These are phyloP conservation scores for Typha latifolia DNA, from an alignment of 176 grass and related monocot species.

Conservation along the genomic window DNA sequence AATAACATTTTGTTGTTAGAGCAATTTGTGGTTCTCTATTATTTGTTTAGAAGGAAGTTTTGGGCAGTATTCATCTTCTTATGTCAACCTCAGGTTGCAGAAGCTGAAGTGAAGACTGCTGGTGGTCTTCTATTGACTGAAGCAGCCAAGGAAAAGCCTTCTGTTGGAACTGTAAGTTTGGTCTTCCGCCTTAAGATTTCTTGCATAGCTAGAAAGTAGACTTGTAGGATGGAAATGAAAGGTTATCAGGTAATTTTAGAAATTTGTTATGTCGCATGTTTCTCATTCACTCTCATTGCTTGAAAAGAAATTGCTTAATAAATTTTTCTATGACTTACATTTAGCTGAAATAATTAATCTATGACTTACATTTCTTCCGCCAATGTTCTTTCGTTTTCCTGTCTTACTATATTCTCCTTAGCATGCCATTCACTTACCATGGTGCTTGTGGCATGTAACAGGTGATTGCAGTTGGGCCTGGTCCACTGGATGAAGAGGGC, in stretches of 20 bases:
- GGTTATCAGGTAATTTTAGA: not conserved
- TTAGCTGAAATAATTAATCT: not conserved
- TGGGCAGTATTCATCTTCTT: not conserved
- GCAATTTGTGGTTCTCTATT: no score
- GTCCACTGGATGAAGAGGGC: slow-evolving; percentile 57
- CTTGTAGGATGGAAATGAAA: not conserved
- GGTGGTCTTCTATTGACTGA: slow-evolving; percentile 78
- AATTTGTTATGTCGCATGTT: not conserved
- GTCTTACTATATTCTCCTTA: not conserved
- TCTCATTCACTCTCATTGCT: not conserved
- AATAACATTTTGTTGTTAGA: no score
- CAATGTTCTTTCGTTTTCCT: not conserved
- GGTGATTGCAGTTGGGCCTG: slow-evolving; percentile 65
- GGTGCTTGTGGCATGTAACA: not conserved
- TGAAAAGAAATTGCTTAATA: not conserved
- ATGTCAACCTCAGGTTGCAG: slow-evolving; percentile 33
- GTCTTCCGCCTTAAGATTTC: not conserved
- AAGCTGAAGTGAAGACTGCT: slow-evolving; percentile 65
- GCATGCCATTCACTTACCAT: no score
- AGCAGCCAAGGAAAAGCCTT: slow-evolving; percentile 69
- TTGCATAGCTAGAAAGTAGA: not conserved
- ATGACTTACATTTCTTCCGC: not conserved
- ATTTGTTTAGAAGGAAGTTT: not conserved
- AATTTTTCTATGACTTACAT: no score
- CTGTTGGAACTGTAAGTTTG: slow-evolving; percentile 56